phyloP scores from a whole-genome alignment of 2,329 filamentous ascomycete genomes.

The Pyrenochaeta sp. region DNA sequence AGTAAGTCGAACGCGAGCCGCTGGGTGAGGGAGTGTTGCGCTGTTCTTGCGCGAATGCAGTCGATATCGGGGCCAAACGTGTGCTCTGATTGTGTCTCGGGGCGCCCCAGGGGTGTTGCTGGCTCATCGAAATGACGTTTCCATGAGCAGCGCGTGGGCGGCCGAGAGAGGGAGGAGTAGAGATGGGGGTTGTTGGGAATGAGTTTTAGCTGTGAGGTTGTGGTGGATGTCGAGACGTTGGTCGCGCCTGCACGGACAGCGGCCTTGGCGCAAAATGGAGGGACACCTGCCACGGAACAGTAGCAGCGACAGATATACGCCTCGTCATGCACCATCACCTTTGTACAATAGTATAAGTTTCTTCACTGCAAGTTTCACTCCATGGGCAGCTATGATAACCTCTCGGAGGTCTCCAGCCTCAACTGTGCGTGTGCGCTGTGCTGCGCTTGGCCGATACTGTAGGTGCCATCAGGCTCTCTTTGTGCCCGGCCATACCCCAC shows the following conservation, averaged over 20 bases:
- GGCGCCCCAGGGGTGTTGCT: constrained; percentile 66
- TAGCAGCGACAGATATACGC: constrained; percentile 1
- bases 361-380: background rate
- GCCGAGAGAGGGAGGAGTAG: constrained; percentile 27
- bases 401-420: background rate
- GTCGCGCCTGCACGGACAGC: constrained; percentile 6
- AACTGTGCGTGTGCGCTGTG: background rate
- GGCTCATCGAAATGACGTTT: constrained; percentile 56
- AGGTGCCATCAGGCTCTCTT: constrained; percentile 8
- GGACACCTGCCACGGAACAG: constrained; percentile 5
- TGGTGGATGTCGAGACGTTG: constrained; percentile 23
- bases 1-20: constrained; percentile 60
- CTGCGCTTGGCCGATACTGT: constrained; percentile 12
- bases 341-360: background rate
- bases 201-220: constrained; percentile 27
- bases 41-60: constrained; percentile 55
- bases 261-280: constrained; percentile 9
- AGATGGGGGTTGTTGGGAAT: constrained; percentile 27
- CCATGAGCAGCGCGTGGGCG: constrained; percentile 51
- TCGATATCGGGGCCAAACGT: constrained; percentile 66
- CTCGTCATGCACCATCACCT: background rate
- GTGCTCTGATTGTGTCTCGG: constrained; percentile 62
- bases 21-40: constrained; percentile 58
- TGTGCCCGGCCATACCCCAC: constrained; percentile 11
- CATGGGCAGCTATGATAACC: background rate